phyloP scores from a whole-genome alignment of 768 basidiomycete species.

The Boletus rubescentipes region DNA sequence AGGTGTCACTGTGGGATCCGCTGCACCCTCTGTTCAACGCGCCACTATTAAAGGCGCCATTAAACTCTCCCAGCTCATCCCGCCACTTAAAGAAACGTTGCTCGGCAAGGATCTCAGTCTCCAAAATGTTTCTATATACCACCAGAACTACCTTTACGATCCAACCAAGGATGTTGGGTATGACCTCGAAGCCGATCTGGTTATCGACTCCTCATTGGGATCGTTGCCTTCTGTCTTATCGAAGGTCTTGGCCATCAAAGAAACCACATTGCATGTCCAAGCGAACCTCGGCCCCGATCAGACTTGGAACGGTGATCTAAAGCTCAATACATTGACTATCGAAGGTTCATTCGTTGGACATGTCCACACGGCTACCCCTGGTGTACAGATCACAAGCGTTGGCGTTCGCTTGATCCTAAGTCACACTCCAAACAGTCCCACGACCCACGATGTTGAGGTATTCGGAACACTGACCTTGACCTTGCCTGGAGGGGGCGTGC shows the following conservation, averaged over 20 bases:
- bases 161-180: not conserved
- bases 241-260: not conserved
- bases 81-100: not conserved
- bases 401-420: not conserved
- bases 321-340: not conserved
- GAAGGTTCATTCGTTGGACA: not conserved
- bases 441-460: not conserved
- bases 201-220: not conserved
- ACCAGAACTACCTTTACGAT: conserved; percentile 8
- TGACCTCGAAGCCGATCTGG: conserved; percentile 2
- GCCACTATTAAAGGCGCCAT: not conserved
- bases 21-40: conserved; percentile 3
- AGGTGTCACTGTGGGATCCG: not conserved
- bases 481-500: not conserved
- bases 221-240: not conserved
- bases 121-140: conserved; percentile 4
- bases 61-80: conserved; percentile 5
- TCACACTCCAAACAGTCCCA: too few relatives aligned
- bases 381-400: conserved; percentile 1
- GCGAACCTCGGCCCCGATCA: not conserved
- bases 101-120: not conserved
- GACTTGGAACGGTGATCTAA: not conserved
- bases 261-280: not conserved
- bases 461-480: conserved; percentile 1
- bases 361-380: not conserved